Evolutionary conservation across 306 rosid species (phyloP).

Genomic region (Hippophae tibetana): DNA sequence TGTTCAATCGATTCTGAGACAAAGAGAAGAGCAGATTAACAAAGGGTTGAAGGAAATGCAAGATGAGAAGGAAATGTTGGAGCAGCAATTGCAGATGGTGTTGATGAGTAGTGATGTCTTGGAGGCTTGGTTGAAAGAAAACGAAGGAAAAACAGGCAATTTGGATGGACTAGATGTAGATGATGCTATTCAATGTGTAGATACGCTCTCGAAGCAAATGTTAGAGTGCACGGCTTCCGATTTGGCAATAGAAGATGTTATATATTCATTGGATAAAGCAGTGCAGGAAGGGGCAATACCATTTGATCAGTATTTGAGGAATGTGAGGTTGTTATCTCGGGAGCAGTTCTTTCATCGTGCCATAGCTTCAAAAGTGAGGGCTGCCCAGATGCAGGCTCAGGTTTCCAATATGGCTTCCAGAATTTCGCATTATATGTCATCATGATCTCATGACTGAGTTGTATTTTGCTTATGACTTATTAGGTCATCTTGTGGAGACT

Average conservation of each 20-base stretch:
- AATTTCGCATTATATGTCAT: slow-evolving; percentile 44
- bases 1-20: slow-evolving; percentile 55
- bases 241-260: slow-evolving; percentile 72
- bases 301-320: slow-evolving; percentile 77
- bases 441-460: background rate
- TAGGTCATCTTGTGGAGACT: no score
- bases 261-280: slow-evolving; percentile 76
- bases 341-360: slow-evolving; percentile 89
- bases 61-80: slow-evolving; percentile 77
- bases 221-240: slow-evolving; percentile 69
- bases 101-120: slow-evolving; percentile 71
- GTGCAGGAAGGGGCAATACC: slow-evolving; percentile 64
- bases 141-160: slow-evolving; percentile 41
- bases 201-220: slow-evolving; percentile 68
- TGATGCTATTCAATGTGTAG: slow-evolving; percentile 65
- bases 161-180: slow-evolving; percentile 30
- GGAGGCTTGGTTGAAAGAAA: slow-evolving; percentile 75
- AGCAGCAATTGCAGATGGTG: slow-evolving; percentile 84
- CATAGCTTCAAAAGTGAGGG: slow-evolving; percentile 57
- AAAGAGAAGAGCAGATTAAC: slow-evolving; percentile 46
- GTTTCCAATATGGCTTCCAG: slow-evolving; percentile 75
- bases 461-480: no score
- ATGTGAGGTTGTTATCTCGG: slow-evolving; percentile 69
- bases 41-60: slow-evolving; percentile 64
- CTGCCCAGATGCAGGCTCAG: slow-evolving; percentile 80